These are phyloP conservation scores for Mycena indigotica DNA, from an alignment of 768 basidiomycete genomes.

Conservation along the genomic window DNA sequence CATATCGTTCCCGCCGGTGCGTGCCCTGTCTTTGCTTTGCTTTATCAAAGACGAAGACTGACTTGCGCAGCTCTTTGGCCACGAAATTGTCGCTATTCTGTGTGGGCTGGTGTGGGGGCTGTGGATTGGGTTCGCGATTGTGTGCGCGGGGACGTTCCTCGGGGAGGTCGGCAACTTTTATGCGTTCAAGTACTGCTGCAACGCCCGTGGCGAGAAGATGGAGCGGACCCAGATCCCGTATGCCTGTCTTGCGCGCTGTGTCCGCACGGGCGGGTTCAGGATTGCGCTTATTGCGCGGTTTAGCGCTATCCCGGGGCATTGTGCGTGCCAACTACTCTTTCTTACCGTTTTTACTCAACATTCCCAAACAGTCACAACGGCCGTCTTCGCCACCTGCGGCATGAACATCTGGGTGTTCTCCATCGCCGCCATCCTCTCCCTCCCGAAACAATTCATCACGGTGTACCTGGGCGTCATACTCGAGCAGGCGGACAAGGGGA, in stretches of 20 bases:
- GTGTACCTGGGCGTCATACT: slow-evolving; percentile 88
- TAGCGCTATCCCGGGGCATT: slow-evolving; percentile 86
- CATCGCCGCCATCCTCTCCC: slow-evolving; percentile 76
- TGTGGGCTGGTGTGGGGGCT: slow-evolving; percentile 92
- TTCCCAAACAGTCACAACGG: slow-evolving; percentile 69
- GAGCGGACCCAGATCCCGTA: slow-evolving; percentile 61
- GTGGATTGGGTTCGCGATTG: slow-evolving; percentile 85
- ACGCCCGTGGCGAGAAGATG: slow-evolving; percentile 72
- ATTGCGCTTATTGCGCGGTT: slow-evolving; percentile 76
- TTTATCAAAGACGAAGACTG: background rate
- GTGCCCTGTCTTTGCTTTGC: slow-evolving; percentile 20
- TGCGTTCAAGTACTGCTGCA: slow-evolving; percentile 82
- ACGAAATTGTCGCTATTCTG: slow-evolving; percentile 86
- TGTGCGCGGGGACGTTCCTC: slow-evolving; percentile 77
- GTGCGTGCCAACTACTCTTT: slow-evolving; percentile 42
- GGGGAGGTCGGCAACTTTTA: slow-evolving; percentile 90
- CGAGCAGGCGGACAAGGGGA: slow-evolving; percentile 49
- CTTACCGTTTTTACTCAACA: slow-evolving; percentile 6
- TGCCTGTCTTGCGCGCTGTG: slow-evolving; percentile 63
- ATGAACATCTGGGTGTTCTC: slow-evolving; percentile 80
- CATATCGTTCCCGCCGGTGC: slow-evolving; percentile 82
- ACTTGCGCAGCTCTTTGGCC: slow-evolving; percentile 71
- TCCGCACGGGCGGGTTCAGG: slow-evolving; percentile 87
- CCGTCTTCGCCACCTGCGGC: slow-evolving; percentile 86
- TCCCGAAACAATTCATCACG: slow-evolving; percentile 90